These are phyloP conservation scores for Penicillium sp. DNA, from an alignment of 2,329 filamentous ascomycete genomes.

Conservation along the genomic window DNA sequence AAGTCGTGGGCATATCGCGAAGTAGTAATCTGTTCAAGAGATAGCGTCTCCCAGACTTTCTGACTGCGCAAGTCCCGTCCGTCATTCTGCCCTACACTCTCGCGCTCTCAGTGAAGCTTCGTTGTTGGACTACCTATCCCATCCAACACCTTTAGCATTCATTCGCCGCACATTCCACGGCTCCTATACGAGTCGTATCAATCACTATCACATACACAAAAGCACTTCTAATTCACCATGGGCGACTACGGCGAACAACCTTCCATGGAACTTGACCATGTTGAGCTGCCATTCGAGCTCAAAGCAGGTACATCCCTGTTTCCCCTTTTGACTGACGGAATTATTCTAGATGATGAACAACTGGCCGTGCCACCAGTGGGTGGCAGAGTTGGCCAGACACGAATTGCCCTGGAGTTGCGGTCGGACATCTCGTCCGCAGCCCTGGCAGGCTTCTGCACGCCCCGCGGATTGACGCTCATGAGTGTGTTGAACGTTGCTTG, in stretches of 20 bases:
- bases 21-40: background rate
- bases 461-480: background rate
- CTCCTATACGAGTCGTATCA: background rate
- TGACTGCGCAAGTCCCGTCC: background rate
- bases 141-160: background rate
- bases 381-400: background rate
- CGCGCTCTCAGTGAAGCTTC: background rate
- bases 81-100: background rate
- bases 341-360: conserved; percentile 1
- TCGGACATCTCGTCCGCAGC: background rate
- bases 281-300: background rate
- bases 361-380: background rate
- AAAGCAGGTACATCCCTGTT: conserved; percentile 2
- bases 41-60: background rate
- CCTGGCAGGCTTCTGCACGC: background rate
- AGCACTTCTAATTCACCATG: background rate
- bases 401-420: background rate
- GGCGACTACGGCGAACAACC: background rate
- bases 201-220: background rate
- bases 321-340: conserved; percentile 1
- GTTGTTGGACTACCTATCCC: background rate
- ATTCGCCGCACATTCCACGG: background rate
- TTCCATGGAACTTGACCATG: background rate
- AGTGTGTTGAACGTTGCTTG: conserved; percentile 1
- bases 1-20: background rate